A percentile compares a stretch with the other conserved stretches of the same genome.
Evolutionary conservation across 768 basidiomycete genomes (phyloP).

Genomic region (Porphyrellus cyaneotinctus): DNA sequence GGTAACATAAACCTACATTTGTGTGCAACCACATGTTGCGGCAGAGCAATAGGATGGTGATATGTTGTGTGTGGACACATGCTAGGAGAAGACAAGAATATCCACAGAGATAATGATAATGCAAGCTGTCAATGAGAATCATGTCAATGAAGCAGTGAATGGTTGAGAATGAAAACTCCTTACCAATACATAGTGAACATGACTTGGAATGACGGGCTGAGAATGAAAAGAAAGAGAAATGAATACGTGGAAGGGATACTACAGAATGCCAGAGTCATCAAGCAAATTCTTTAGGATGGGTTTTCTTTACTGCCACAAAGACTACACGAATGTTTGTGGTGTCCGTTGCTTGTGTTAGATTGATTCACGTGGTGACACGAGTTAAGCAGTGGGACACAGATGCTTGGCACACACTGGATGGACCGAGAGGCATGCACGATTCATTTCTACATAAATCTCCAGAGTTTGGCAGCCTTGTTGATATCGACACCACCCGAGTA

Average conservation of each 20-base stretch:
- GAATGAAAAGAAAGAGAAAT: background rate
- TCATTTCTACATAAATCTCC: slow-evolving; percentile 93
- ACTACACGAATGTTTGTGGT: slow-evolving; percentile 78
- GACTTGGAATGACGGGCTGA: too few relatives aligned
- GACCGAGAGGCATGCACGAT: slow-evolving; percentile 75
- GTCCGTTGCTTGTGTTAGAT: slow-evolving; percentile 86
- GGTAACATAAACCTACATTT: too few relatives aligned
- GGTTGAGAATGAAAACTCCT: background rate
- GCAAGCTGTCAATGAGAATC: slow-evolving; percentile 20
- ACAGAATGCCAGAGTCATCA: slow-evolving; percentile 81
- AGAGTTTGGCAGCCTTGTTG: slow-evolving; percentile 91
- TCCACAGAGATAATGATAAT: slow-evolving; percentile 33
- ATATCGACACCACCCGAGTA: slow-evolving; percentile 66
- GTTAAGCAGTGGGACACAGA: too few relatives aligned
- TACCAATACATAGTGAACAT: slow-evolving; percentile 28
- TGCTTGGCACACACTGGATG: slow-evolving; percentile 91
- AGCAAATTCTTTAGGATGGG: slow-evolving; percentile 85
- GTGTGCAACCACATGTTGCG: background rate
- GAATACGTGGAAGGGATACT: slow-evolving; percentile 5
- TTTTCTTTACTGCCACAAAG: slow-evolving; percentile 87
- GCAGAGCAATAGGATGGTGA: slow-evolving; percentile 23
- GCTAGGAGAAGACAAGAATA: slow-evolving; percentile 23
- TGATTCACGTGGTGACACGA: slow-evolving; percentile 20
- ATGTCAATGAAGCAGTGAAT: background rate
- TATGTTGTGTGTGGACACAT: slow-evolving; percentile 27